Evolutionary conservation across 1,284 basidiomycete genomes (phyloP).

Genomic region (Cutaneotrichosporon dermatis): DNA sequence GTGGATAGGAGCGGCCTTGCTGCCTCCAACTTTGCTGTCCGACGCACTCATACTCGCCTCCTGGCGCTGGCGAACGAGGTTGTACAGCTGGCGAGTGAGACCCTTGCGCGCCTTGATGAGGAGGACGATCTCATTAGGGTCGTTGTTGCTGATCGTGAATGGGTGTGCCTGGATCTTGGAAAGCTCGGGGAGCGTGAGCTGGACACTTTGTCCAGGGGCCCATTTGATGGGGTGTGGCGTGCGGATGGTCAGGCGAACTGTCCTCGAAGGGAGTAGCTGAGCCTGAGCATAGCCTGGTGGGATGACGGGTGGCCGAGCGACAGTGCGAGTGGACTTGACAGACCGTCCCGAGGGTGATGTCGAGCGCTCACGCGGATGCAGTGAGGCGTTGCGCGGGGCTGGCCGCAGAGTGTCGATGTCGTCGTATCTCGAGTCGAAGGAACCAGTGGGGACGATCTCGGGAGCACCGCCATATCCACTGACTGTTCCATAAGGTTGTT

Average conservation of each 20-base stretch:
- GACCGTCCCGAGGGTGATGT: not conserved
- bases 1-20: slow-evolving; percentile 28
- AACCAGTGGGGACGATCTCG: slow-evolving; percentile 10
- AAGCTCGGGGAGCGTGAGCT: slow-evolving; percentile 67
- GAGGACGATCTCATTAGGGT: slow-evolving; percentile 63
- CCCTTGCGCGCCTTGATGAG: slow-evolving; percentile 72
- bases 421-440: slow-evolving; percentile 4
- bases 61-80: slow-evolving; percentile 51
- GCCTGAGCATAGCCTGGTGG: slow-evolving; percentile 61
- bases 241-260: slow-evolving; percentile 66
- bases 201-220: slow-evolving; percentile 63
- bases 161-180: slow-evolving; percentile 69
- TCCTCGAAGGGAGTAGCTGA: slow-evolving; percentile 72
- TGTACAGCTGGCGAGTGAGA: slow-evolving; percentile 71
- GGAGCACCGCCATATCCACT: not conserved
- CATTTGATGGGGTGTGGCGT: slow-evolving; percentile 61
- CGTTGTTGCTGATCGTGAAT: slow-evolving; percentile 70
- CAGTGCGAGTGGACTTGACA: not conserved
- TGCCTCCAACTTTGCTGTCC: slow-evolving; percentile 24
- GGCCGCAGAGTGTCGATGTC: not conserved
- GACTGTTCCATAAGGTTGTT: too few species aligned
- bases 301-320: slow-evolving; percentile 24
- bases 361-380: not conserved
- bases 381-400: not conserved
- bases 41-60: slow-evolving; percentile 2